These are phyloP conservation scores for Maudiozyma barnettii DNA, from an alignment of 805 yeast species.

Conservation along the genomic window DNA sequence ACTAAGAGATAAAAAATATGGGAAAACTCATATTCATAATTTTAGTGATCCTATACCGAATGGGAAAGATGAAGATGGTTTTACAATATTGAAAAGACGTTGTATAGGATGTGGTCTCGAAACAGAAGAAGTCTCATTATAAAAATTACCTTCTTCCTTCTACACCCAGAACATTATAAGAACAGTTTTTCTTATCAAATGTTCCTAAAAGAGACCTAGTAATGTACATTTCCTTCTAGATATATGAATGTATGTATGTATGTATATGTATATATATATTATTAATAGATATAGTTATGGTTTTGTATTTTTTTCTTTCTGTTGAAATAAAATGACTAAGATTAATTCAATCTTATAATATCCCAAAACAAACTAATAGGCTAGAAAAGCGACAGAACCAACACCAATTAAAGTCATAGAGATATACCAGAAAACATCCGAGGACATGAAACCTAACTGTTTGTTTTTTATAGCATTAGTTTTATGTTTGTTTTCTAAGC, in stretches of 20 bases:
- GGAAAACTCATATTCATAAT: conserved; percentile 60
- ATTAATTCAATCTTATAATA: too few species aligned
- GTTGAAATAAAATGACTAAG: too few species aligned
- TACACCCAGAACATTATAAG: too few species aligned
- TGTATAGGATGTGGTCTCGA: conserved; percentile 80
- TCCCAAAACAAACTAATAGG: conserved; percentile 5
- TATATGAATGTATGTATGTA: too few species aligned
- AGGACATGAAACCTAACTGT: conserved; percentile 8
- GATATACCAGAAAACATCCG: conserved; percentile 20
- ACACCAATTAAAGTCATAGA: conserved; percentile 20
- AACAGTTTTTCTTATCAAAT: too few species aligned
- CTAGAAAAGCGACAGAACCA: conserved; percentile 23
- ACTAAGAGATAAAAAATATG: conserved; percentile 49
- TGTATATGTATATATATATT: too few species aligned
- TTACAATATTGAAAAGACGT: conserved; percentile 41
- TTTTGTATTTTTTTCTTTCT: too few species aligned
- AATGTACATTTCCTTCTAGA: too few species aligned
- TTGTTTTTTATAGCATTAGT: conserved; percentile 49
- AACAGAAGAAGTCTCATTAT: conserved; percentile 48
- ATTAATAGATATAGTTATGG: too few species aligned
- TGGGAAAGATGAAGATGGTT: conserved; percentile 35
- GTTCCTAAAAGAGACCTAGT: not conserved
- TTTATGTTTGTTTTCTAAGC: conserved; percentile 68
- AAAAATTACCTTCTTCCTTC: too few species aligned
- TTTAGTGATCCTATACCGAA: conserved; percentile 52